These are phyloP conservation scores for Telfairia occidentalis DNA, from an alignment of 331 rosid genomes.

Conservation along the genomic window DNA sequence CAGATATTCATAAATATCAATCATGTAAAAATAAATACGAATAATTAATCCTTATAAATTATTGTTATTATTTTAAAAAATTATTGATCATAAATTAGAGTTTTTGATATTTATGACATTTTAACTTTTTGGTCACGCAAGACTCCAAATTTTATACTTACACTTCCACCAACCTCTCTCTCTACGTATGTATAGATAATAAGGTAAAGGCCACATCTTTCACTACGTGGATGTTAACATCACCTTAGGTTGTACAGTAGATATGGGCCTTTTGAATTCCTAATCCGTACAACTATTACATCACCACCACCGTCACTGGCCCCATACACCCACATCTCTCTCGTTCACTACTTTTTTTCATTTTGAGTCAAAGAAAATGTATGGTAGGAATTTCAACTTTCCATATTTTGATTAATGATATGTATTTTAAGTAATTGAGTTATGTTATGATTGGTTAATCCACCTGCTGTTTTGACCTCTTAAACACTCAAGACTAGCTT, in stretches of 20 bases:
- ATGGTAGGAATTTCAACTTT: no score
- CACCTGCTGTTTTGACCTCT: no score
- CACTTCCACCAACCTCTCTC: background rate
- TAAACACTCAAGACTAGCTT: no score
- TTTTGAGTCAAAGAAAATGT: no score
- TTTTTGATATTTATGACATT: background rate
- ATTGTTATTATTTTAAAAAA: background rate
- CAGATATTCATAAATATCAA: no score
- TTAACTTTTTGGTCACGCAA: background rate
- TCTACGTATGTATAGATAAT: background rate
- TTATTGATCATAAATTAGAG: background rate
- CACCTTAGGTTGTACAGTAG: constrained; percentile 5
- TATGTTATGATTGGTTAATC: no score
- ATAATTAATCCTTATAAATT: no score
- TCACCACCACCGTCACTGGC: background rate
- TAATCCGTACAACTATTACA: background rate
- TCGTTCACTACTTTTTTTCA: background rate
- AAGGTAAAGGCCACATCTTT: background rate
- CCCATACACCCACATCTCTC: background rate
- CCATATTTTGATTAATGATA: no score
- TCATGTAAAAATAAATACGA: no score
- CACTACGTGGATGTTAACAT: constrained; percentile 8
- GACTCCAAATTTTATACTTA: background rate
- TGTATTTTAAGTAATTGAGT: no score
- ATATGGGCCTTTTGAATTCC: constrained; percentile 1